Base-by-base conservation (phyloP, 2,329 filamentous ascomycete genomes). In the Colletotrichum zoysiae region DNA sequence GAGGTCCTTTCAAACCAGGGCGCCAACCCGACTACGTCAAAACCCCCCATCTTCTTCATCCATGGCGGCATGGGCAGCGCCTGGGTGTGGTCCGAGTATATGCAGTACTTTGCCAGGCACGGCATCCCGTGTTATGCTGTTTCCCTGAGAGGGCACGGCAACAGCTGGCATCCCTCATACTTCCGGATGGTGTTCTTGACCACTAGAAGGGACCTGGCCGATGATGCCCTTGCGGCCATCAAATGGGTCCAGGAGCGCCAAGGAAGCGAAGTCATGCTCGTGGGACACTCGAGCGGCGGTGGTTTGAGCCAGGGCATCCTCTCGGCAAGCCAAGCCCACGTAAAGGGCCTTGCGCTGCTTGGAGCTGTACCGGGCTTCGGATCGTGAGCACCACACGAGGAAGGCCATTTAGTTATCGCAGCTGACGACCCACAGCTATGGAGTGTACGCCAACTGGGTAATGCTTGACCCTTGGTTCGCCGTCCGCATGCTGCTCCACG, bases 11-110 rank as follows among this genome's bases (percentile, higher is more conserved):
- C 80, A 68, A 83, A 82, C n/a, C 74, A 77, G 18, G 81, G 83
- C 1, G 65, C 74, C 2, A 73, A 69, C 26, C 65, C 51, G 51
- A 14, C 53, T 40, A 56, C 26, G 7, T 40, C 55, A n/a, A 61
- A 69, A 8, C 77, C 81, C 12, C 82, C 85, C 2, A 76, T 88
- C 16, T 83, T 88, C 79, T 88, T 89, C 78, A 79, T 84, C 44
- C 87, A 89, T 73, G 87, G 87, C 50, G 86, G 86, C 60, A 87
- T 88, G 81, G 87, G 86, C 51, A 81, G 81, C 65, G 88, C 87
- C 9, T 84, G 83, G 76, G 82, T 88, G 26, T 89, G 86, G 85
- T 79, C 84, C 11, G 81, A 84, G 55, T 89, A 86, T 74, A 84
- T 89, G 81, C 79, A 78, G 33, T 86, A 81, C 74, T 84, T 89